A percentile compares a stretch with the other conserved stretches of the same genome.
Conservation (phyloP, 768 basidiomycete genomes). For the Suillus lakei region DNA sequence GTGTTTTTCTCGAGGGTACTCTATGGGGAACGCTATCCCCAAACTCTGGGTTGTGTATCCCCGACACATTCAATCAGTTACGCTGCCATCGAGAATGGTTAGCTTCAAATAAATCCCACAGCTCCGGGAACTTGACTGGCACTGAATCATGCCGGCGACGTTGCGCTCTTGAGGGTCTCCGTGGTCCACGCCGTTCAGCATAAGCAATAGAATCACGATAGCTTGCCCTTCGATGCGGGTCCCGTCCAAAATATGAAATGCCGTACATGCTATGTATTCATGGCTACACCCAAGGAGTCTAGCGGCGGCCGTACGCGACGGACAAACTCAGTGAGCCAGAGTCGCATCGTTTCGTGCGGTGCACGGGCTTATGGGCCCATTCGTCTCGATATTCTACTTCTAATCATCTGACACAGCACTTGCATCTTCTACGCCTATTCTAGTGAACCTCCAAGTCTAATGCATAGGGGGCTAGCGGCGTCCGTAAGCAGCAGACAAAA, state of each 20-base stretch:
- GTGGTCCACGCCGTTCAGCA: neutral
- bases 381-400: neutral
- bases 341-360: neutral
- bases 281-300: neutral
- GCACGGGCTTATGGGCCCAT: neutral
- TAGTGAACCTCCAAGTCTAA: neutral
- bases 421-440: neutral
- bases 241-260: constrained; percentile 2
- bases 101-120: neutral
- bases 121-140: neutral
- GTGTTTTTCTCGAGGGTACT: neutral
- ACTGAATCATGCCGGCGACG: neutral
- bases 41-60: neutral
- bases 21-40: neutral
- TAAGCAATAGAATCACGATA: neutral
- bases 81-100: neutral
- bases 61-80: neutral
- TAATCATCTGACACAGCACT: neutral
- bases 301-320: neutral
- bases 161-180: neutral
- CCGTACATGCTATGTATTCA: constrained; percentile 3
- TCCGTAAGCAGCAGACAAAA: neutral
- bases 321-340: neutral
- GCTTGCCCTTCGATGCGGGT: neutral
- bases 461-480: neutral